Evolutionary conservation across 2,329 filamentous ascomycete species (phyloP).

Genomic region (Neonectria hederae): DNA sequence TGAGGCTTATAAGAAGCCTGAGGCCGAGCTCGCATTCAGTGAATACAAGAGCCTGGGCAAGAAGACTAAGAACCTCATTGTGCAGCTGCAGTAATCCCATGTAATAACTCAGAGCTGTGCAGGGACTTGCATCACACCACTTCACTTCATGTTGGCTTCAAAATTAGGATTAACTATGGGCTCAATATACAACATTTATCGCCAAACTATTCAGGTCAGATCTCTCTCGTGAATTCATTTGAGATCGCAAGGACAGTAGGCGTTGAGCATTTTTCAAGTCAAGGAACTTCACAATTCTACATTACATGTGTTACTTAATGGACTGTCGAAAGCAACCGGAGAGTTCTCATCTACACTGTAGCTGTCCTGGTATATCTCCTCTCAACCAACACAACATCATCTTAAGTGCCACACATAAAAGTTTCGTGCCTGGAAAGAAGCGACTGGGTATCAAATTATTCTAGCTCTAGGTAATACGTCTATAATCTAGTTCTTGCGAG

Average conservation of each 20-base stretch:
- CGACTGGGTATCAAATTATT: too few species aligned
- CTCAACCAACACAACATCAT: too few species aligned
- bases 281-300: too few species aligned
- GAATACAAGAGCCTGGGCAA: conserved; percentile 17
- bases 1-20: conserved; percentile 16
- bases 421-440: too few species aligned
- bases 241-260: too few species aligned
- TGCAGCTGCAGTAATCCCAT: conserved; percentile 2
- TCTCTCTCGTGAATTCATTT: too few species aligned
- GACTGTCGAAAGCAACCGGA: too few species aligned
- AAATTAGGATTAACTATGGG: neutral
- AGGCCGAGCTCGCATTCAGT: conserved; percentile 13
- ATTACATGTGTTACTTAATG: too few species aligned
- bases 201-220: neutral
- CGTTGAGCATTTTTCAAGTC: too few species aligned
- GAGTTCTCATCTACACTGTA: too few species aligned
- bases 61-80: conserved; percentile 12
- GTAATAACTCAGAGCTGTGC: neutral
- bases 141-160: neutral
- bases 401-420: too few species aligned
- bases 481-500: neutral
- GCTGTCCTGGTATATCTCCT: too few species aligned
- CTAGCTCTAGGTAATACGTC: neutral
- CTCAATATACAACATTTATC: neutral
- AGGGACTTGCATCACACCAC: neutral